These are phyloP conservation scores for Termitomyces sp. DNA, from an alignment of 768 basidiomycete genomes.

Conservation along the genomic window DNA sequence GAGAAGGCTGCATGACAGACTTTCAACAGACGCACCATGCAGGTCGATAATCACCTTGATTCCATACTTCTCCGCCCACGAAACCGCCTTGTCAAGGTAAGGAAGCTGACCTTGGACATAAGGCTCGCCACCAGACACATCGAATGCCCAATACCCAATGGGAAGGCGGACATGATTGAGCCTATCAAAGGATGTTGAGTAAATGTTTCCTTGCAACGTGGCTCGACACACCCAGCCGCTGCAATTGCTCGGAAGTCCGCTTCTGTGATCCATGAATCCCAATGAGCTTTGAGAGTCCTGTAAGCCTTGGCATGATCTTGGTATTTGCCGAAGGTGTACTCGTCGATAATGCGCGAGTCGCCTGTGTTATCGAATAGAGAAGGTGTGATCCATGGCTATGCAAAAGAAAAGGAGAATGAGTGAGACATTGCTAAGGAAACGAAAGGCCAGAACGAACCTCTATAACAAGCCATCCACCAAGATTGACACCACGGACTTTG, in stretches of 20 bases:
- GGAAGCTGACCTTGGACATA: conserved; percentile 75
- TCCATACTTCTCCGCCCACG: conserved; percentile 70
- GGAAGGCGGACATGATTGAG: conserved; percentile 83
- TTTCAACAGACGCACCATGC: conserved; percentile 38
- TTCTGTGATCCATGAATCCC: conserved; percentile 85
- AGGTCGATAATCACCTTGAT: conserved; percentile 84
- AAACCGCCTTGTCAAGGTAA: conserved; percentile 63
- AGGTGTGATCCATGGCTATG: conserved; percentile 76
- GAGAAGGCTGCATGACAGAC: background rate
- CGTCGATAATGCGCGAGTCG: conserved; percentile 61
- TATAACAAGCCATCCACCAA: conserved; percentile 59
- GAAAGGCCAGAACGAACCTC: conserved; percentile 31
- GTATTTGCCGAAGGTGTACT: conserved; percentile 73
- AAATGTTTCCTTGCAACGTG: conserved; percentile 4
- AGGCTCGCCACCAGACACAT: conserved; percentile 77
- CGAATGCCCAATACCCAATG: conserved; percentile 91
- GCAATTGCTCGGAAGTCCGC: conserved; percentile 74
- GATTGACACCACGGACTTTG: conserved; percentile 81
- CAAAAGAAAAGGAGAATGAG: conserved; percentile 10
- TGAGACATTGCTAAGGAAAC: background rate
- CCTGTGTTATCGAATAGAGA: conserved; percentile 72
- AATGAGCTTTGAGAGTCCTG: conserved; percentile 58
- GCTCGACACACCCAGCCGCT: conserved; percentile 59
- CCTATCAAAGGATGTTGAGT: conserved; percentile 32
- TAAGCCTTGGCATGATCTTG: conserved; percentile 51